Base-by-base conservation (phyloP, 257 asterid species). In the Rauvolfia tetraphylla region DNA sequence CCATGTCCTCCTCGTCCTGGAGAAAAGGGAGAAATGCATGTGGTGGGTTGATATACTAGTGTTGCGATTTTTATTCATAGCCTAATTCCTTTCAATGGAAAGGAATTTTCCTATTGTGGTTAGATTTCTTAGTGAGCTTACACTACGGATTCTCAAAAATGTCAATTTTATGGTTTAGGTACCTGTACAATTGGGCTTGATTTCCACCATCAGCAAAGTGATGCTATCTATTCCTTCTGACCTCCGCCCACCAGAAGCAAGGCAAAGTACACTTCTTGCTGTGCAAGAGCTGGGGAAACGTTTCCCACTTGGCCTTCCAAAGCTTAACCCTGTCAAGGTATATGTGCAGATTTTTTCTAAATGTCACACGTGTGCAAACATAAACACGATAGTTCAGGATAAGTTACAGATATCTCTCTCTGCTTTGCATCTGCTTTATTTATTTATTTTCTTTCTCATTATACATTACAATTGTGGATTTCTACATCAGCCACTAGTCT, bases 11-110 rank as follows among this genome's bases (percentile, higher is more conserved):
- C 97, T 72, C 84, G 85, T 68, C 95, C 90, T 68, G 98, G 98
- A 84, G 97, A 95, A 78, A 92, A 90, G 80, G 98, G 98, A 61
- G 98, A 95, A 89, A 95, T 95, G 99, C 99, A 91, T 80, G 98
- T 95, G 97, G 98, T 95, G 75, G 79, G 96, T 84, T 71, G 27
- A 62, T 49, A 56, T 29, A 14, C n/a, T 84, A 36, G 13, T 29
- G 33, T 41, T 75, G 48, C 49, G 17, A 36, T 41, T 36, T 62
- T 62, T 54, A 62, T 27, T 22, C 25, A 27, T 23, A 8, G 44
- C 42, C 53, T 27, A 7, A 58, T 46, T 13, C 17, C 38, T 61
- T 39, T 53, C 38, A n/a, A 33, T 23, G 54, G 51, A 73, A 41
- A 42, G 7, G 11, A 15, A 15, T 20, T 18, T 10, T 36, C 20